Evolutionary conservation across 768 basidiomycete genomes (phyloP).

Genomic region (Imleria badia): DNA sequence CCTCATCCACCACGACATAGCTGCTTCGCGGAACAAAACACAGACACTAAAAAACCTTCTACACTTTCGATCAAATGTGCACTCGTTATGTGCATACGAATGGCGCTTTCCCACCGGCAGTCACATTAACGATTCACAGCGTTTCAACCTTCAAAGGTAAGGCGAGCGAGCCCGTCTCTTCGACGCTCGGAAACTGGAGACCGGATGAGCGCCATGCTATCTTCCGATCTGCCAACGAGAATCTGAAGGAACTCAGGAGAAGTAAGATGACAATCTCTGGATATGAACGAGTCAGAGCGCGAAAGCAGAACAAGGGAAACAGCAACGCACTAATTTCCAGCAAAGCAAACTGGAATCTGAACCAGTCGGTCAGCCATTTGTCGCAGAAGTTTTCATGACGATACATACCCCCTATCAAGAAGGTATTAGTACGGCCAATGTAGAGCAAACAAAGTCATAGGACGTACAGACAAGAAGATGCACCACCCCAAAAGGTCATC

Average conservation of each 20-base stretch:
- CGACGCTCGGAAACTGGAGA: conserved; percentile 1
- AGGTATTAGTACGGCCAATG: background rate
- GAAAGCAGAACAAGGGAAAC: background rate
- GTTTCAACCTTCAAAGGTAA: background rate
- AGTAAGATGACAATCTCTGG: background rate
- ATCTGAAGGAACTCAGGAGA: background rate
- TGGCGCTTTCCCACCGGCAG: too few relatives aligned
- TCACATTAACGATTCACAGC: background rate
- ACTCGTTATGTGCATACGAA: too few relatives aligned
- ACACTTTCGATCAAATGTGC: too few relatives aligned
- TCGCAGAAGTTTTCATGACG: background rate
- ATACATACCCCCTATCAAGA: background rate
- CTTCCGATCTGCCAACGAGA: background rate
- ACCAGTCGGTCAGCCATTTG: background rate
- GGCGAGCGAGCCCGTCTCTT: background rate
- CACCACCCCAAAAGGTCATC: conserved; percentile 2
- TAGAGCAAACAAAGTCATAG: background rate
- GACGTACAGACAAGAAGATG: background rate
- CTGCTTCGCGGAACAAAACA: too few relatives aligned
- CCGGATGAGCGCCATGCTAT: conserved; percentile 2
- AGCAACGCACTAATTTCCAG: background rate
- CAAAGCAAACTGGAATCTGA: conserved; percentile 1
- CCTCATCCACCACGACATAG: background rate
- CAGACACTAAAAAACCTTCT: too few relatives aligned
- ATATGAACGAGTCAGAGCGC: background rate